Base-by-base conservation (phyloP, 192 early-diverging fungal species). In the Backusella tuberculispora region DNA sequence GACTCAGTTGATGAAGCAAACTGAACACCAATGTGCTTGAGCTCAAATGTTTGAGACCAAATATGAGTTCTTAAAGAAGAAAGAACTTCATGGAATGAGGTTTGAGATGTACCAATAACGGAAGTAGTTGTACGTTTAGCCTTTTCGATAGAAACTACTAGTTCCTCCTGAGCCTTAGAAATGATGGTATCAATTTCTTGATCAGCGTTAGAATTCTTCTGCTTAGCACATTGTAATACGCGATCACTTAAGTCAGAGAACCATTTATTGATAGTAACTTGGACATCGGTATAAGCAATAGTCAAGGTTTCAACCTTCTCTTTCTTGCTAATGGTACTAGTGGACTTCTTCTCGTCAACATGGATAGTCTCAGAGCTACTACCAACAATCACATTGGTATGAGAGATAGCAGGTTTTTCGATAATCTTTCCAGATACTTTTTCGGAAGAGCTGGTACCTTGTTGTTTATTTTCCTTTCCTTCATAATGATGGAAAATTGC, bases 401-500 rank as follows among this genome's bases (percentile, higher is more conserved):
- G 56, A 24, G 56, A 29, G 19, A 63, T 12, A 12, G 19, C 6
- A 63, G 56, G 21, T 12, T 63, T 63, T 24, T 29, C 56, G 26
- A 63, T 13, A 29, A 26, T 6, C 8, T 0, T 26, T 12, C 14
- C 4, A 1, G 48, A 13, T 19, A 15, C 9, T 19, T 15, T 50
- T 19, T 19, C 24, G 4, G 42, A 43, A 43, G 6, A 43, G 6
- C 6, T 43, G 6, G 6, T 43, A 43, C 10, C 42, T 8, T 63
- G 42, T 43, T 43, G 42, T 4, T 43, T 6, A 9, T 10, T 43
- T 43, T 43, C 10, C 63, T 73, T 65, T n/a, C 60, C 60, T 64
- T 73, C 43, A 64, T 73, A 56, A 14, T 73, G 60, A 45, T 73
- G 37, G 15, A 19, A 24, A 46, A 45, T 45, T 64, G 44, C 40